These are phyloP conservation scores for Clausena lansium DNA, from an alignment of 345 rosid species.

Conservation along the genomic window DNA sequence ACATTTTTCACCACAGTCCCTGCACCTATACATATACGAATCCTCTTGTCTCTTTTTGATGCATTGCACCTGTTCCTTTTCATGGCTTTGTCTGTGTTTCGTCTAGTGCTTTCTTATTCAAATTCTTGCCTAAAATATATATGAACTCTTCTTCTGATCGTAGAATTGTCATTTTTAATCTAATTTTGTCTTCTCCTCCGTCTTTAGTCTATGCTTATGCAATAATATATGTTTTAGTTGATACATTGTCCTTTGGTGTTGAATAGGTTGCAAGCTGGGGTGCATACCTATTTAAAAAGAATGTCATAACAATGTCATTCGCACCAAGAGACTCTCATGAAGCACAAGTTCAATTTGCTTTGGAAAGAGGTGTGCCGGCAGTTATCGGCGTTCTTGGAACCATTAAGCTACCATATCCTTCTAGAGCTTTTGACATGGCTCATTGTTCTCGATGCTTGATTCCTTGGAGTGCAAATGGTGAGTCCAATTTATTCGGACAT, in stretches of 20 bases:
- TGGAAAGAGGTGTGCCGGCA: constrained; percentile 76
- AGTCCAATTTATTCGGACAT: constrained; percentile 11
- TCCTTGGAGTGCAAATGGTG: constrained; percentile 68
- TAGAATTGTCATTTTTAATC: neutral
- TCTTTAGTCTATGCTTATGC: neutral
- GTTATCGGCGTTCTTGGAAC: constrained; percentile 70
- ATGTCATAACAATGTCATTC: constrained; percentile 65
- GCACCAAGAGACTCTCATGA: constrained; percentile 73
- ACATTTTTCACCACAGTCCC: neutral
- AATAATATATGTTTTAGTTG: neutral
- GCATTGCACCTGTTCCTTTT: neutral
- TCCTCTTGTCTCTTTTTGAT: neutral
- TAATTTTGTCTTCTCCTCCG: neutral
- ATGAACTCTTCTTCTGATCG: neutral
- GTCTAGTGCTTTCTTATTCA: neutral
- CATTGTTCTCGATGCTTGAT: constrained; percentile 72
- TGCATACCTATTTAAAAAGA: constrained; percentile 60
- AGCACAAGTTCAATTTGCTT: constrained; percentile 70
- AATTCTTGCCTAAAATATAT: neutral
- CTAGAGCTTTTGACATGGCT: constrained; percentile 59
- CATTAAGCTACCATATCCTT: constrained; percentile 52
- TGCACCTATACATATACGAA: neutral
- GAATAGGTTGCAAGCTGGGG: constrained; percentile 69
- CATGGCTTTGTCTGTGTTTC: neutral
- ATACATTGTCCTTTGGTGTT: neutral